Evolutionary conservation across 441 rosid genomes (phyloP), one percentile per base, ranked within the genome.

Genomic region (Eruca vesicaria): DNA sequence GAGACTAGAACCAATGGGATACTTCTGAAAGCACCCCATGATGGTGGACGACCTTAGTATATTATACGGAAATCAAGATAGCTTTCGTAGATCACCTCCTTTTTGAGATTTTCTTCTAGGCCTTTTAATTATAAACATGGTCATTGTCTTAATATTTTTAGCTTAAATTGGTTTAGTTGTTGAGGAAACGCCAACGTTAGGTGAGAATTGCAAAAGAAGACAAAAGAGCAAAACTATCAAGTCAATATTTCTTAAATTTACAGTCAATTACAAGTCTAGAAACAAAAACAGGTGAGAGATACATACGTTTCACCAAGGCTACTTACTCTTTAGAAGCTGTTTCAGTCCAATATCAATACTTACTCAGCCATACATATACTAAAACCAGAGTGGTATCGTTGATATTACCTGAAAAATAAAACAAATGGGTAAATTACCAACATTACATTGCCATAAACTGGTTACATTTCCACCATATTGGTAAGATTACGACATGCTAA

Each of bases 251-350:
- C 28, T 63, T 63, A 32, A 26, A 71, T 70, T 64, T 69, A 76
- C 61, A 63, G n/a, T 32, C 75, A 76, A 63, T 76, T 53, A 63
- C 75, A 69, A 2, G 66, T 56, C 23, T 32, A 20, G 56, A 50
- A 16, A 50, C 56, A 63, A 3, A 45, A 50, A 45, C 6, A 20
- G 11, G n/a, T 45, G 48, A 59, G 48, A 32, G 26, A 38, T 7
- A 9, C 50, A 38, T 35, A 12, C 55, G 64, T 63, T 69, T 69
- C 28, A 63, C 10, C 45, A 74, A 75, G 29, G 28, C 78, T 16
- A 23, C 35, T 69, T 53, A 31, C 48, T 31, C 45, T 61, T 68
- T 26, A 35, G 67, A 60, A 63, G 12, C 4, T 52, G 43, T 68
- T 9, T 8, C 50, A 26, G 50, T 31, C 58, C 60, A 53, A 31